Percentiles rank a stretch among this genome's conserved stretches.
Evolutionary conservation across 225 moss, liverwort and hornwort species (phyloP).

Genomic region (Straminergon stramineum): DNA sequence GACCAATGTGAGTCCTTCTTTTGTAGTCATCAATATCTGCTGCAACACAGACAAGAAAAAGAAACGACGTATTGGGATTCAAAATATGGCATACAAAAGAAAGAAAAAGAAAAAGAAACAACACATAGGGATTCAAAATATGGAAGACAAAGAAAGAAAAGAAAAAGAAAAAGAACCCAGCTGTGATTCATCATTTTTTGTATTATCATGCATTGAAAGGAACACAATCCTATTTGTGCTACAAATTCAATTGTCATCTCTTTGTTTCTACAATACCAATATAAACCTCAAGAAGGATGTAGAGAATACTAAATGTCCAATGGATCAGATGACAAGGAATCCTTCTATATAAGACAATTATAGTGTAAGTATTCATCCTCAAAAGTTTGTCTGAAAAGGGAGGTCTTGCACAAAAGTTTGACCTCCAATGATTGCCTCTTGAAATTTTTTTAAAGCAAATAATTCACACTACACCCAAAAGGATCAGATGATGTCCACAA

Average conservation of each 20-base stretch:
- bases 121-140: background rate
- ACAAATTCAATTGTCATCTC: background rate
- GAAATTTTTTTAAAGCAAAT: no score
- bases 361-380: no score
- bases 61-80: background rate
- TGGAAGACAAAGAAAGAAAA: fast-evolving
- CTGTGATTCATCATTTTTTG: background rate
- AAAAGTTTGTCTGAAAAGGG: no score
- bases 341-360: no score
- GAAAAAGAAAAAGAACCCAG: no score
- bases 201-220: background rate
- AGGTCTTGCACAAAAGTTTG: no score
- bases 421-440: no score
- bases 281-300: fast-evolving
- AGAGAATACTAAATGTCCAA: fast-evolving
- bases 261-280: background rate
- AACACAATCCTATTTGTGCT: background rate
- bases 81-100: background rate
- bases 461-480: no score
- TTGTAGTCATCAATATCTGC: background rate
- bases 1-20: background rate
- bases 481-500: no score
- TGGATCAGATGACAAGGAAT: no score
- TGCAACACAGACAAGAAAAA: background rate
- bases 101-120: no score